These are phyloP conservation scores for Kodamaea kaohsiungensis DNA, from an alignment of 805 yeast genomes.

Conservation along the genomic window DNA sequence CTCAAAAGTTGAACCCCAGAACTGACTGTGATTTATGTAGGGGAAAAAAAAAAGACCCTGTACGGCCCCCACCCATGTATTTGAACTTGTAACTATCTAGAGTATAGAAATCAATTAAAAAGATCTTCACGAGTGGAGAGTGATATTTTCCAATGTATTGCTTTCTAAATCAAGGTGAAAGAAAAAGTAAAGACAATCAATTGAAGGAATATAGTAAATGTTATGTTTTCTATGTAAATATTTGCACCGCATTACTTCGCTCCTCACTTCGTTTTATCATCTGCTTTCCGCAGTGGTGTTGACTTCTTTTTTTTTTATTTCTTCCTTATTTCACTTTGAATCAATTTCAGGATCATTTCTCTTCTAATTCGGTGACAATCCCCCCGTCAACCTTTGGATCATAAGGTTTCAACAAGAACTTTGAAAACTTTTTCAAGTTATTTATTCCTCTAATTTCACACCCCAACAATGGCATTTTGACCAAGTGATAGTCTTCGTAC, in stretches of 20 bases:
- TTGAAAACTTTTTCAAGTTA: constrained; percentile 79
- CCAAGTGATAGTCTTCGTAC: constrained; percentile 95
- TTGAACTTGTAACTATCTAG: no score
- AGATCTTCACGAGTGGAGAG: no score
- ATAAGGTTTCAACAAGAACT: constrained; percentile 76
- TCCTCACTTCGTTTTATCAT: background rate
- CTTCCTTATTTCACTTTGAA: background rate
- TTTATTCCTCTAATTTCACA: constrained; percentile 93
- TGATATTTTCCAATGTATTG: no score
- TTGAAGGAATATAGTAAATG: no score
- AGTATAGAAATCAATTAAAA: no score
- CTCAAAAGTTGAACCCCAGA: background rate
- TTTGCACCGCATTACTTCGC: no score
- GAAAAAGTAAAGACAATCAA: no score
- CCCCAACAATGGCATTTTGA: constrained; percentile 93
- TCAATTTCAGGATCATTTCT: constrained; percentile 28
- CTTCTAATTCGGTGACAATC: constrained; percentile 56
- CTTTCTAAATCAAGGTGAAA: no score
- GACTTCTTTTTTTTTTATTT: background rate
- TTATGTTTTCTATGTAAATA: no score
- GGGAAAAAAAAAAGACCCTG: no score
- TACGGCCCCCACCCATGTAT: no score
- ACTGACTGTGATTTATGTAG: background rate
- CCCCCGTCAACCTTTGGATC: constrained; percentile 62
- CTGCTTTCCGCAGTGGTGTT: background rate